phyloP scores from a whole-genome alignment of 768 basidiomycete species.

The Tricholoma furcatifolium region DNA sequence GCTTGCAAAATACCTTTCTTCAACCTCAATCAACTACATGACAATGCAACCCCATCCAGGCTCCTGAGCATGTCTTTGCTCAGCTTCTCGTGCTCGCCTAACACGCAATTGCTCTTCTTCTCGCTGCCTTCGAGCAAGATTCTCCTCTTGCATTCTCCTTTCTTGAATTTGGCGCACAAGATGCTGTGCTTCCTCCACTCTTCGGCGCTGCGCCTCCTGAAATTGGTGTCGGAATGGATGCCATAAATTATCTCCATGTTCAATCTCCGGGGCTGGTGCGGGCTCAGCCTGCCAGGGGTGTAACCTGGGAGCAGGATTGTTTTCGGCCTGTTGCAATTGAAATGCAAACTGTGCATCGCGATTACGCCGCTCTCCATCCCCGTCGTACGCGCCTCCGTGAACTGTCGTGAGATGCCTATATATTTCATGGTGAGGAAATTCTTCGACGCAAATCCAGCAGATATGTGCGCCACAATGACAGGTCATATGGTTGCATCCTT shows the following conservation, averaged over 20 bases:
- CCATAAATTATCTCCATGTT: too few species aligned
- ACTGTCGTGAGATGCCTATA: conserved; percentile 11
- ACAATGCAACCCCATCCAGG: conserved; percentile 2
- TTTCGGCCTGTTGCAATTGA: neutral
- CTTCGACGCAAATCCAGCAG: conserved; percentile 52
- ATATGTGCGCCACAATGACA: conserved; percentile 53
- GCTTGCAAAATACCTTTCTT: too few species aligned
- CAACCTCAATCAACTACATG: neutral
- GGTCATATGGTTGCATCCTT: conserved; percentile 55
- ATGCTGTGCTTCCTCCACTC: neutral
- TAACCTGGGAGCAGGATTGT: neutral
- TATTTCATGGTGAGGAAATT: conserved; percentile 28
- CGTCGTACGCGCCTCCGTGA: conserved; percentile 17
- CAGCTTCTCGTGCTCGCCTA: conserved; percentile 3
- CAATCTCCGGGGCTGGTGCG: too few species aligned
- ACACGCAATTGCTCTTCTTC: neutral
- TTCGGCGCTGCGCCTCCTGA: neutral
- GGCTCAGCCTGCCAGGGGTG: too few species aligned
- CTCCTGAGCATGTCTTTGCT: neutral
- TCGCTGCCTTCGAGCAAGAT: neutral
- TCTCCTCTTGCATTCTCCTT: neutral
- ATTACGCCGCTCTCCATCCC: conserved; percentile 9
- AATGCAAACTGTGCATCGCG: conserved; percentile 8
- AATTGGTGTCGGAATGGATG: too few species aligned
- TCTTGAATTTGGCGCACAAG: neutral